phyloP scores from a whole-genome alignment of 1,284 basidiomycete genomes.

The Ustilago hordei region DNA sequence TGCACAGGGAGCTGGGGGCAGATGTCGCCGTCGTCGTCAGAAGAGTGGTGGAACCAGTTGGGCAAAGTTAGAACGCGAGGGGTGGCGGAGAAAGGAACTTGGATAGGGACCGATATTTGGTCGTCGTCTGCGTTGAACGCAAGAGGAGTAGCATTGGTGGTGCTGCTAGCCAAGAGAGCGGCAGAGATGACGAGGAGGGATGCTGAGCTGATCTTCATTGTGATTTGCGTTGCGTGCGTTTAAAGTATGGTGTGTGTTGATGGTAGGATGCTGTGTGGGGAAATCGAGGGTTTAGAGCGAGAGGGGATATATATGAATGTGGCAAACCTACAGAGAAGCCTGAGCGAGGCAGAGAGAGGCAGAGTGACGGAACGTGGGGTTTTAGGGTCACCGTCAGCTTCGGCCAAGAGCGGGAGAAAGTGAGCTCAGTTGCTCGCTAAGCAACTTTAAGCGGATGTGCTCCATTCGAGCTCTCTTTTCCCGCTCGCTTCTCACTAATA shows the following conservation, averaged over 20 bases:
- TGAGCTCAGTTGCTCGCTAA: conserved; percentile 5
- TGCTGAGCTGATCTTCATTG: conserved; percentile 40
- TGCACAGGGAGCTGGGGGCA: conserved; percentile 43
- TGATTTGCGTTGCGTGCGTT: background rate
- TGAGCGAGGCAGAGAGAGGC: background rate
- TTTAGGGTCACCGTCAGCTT: background rate
- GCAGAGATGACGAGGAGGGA: conserved; percentile 34
- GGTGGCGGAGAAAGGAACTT: conserved; percentile 39
- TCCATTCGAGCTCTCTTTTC: background rate
- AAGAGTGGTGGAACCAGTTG: conserved; percentile 41
- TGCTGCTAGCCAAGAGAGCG: conserved; percentile 14
- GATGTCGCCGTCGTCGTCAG: conserved; percentile 39
- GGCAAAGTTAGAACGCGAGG: conserved; percentile 40
- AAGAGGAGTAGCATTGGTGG: conserved; percentile 24
- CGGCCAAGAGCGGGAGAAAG: background rate
- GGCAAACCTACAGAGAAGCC: background rate
- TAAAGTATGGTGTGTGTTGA: background rate
- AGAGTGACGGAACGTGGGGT: background rate
- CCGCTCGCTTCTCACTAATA: background rate
- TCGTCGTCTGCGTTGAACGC: conserved; percentile 42
- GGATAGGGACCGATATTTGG: conserved; percentile 47
- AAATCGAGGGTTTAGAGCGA: conserved; percentile 1
- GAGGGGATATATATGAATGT: conserved; percentile 2
- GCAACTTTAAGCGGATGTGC: background rate
- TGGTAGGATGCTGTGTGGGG: background rate